Conservation (phyloP, 805 yeast genomes). For the Suhomyces sp. region DNA sequence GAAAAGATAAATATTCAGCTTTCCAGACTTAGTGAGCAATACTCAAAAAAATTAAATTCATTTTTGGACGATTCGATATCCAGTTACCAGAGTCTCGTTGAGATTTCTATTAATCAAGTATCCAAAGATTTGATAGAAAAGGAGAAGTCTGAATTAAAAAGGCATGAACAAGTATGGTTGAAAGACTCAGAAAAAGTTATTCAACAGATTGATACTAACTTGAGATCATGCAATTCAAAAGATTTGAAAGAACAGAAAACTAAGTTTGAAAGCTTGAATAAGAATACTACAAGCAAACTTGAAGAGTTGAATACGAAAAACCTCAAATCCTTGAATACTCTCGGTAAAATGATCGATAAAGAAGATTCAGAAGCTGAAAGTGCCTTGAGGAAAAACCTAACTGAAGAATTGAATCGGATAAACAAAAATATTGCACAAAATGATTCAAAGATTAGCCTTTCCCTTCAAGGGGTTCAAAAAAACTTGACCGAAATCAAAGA, state of each 20-base stretch:
- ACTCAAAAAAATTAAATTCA: not conserved
- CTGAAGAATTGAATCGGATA: not conserved
- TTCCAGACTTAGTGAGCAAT: constrained; percentile 4
- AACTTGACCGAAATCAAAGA: constrained; percentile 8
- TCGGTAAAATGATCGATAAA: not conserved
- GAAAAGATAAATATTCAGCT: constrained; percentile 2
- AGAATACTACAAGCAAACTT: not conserved
- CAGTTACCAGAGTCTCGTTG: constrained; percentile 4
- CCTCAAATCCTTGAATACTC: not conserved
- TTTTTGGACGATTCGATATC: constrained; percentile 4
- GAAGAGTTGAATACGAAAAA: constrained; percentile 1
- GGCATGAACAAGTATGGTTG: constrained; percentile 1
- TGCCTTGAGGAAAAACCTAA: not conserved
- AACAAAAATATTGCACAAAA: not conserved
- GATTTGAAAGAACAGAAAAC: not conserved
- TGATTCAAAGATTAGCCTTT: constrained; percentile 6
- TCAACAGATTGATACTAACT: not conserved
- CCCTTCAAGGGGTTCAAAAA: constrained; percentile 2
- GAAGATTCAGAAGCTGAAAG: not conserved
- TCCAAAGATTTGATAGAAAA: constrained; percentile 1
- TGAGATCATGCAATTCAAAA: not conserved
- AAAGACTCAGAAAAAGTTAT: not conserved
- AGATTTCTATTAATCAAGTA: constrained; percentile 3
- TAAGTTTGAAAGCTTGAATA: not conserved
- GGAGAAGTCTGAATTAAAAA: not conserved